Evolutionary conservation across 257 asterid genomes (phyloP), one percentile per base, ranked within the genome.

Genomic region (Scutellaria barbata): DNA sequence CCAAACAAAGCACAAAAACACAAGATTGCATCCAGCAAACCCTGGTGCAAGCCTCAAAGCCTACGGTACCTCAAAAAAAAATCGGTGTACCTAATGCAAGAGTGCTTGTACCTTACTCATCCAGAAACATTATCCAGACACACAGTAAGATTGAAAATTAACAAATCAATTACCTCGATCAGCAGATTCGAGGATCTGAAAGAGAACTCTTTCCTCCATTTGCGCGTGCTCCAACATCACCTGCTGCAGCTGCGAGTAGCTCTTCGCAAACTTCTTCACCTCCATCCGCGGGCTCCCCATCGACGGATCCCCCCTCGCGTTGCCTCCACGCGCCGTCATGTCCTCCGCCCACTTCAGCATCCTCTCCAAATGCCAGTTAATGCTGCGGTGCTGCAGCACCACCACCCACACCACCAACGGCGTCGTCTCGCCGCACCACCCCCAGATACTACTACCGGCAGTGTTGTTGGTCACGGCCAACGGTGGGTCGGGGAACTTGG

Each of bases 201-300:
- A 94, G 69, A 94, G 80, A 58, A 94, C 87, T 39, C 59, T 91
- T 79, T 94, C 99, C 84, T 94, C 99, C 99, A 94, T 94, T 80
- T 93, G 96, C 75, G 99, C 99, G 83, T 94, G 99, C 77, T 94
- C 99, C 43, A 91, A 84, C 90, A 94, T 68, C 71, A 94, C 76
- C 80, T 89, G 93, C 77, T 85, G 74, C 78, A 94, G 69, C 84
- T 82, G 90, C 43, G 84, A 78, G 76, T 91, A 94, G 63, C 90
- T 86, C 74, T 80, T 86, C 10, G 81, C 95, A 50, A 91, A 91
- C 80, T 91, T 94, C 85, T 84, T 86, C 84, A 94, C 79, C 90
- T 94, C 99, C 99, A 91, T 94, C 52, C 87, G 65, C 2, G 95
- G 95, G 53, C 87, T 94, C 45, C 99, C 99, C 96, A 91, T 88